Evolutionary conservation across 2,329 filamentous ascomycete species (phyloP).

Genomic region (Diaporthe nobilis): DNA sequence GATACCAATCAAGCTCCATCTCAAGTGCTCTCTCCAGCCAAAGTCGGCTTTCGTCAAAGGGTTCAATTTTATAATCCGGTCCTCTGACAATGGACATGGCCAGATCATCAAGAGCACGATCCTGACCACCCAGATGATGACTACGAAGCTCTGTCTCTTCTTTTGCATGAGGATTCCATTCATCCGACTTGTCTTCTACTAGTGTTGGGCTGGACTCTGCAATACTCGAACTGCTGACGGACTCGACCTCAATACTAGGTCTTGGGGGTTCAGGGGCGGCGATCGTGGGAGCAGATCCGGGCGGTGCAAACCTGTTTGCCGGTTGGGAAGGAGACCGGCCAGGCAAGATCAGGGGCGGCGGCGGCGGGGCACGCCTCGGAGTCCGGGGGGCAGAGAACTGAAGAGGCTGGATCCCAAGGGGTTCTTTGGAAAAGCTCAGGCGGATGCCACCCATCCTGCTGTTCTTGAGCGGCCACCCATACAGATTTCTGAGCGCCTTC

Average conservation of each 20-base stretch:
- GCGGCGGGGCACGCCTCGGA: background rate
- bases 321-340: background rate
- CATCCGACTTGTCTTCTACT: background rate
- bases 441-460: conserved; percentile 95
- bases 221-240: background rate
- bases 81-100: background rate
- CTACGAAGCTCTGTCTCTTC: background rate
- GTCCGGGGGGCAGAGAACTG: conserved; percentile 62
- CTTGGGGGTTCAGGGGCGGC: background rate
- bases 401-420: conserved; percentile 87
- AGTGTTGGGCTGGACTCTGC: background rate
- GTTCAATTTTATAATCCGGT: background rate
- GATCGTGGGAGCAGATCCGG: background rate
- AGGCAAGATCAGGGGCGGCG: background rate
- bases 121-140: background rate
- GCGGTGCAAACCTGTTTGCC: background rate
- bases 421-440: conserved; percentile 97
- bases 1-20: background rate
- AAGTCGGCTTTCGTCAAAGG: background rate
- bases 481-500: conserved; percentile 89
- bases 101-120: background rate
- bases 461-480: conserved; percentile 89
- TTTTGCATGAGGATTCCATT: background rate
- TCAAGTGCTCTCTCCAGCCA: background rate
- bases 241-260: background rate